Percentiles rank a stretch among this genome's conserved stretches.
Conservation (phyloP, 148 eudicot genomes). For the Cornus florida region DNA sequence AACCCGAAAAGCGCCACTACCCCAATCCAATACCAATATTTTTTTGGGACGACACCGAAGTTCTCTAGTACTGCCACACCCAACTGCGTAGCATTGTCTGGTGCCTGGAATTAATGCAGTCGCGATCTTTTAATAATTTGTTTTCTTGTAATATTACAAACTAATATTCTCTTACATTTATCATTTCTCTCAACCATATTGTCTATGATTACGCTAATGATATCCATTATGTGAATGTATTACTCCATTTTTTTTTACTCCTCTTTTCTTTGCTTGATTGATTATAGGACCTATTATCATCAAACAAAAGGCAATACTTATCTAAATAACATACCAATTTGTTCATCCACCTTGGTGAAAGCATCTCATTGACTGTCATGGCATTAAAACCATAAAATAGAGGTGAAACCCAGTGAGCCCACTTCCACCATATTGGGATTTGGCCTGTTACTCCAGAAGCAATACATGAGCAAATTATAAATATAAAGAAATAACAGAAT, state of each 20-base stretch:
- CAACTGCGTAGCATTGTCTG: constrained; percentile 5
- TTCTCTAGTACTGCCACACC: constrained; percentile 2
- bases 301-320: not conserved
- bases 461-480: not conserved
- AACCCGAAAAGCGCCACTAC: constrained; percentile 8
- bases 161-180: not conserved
- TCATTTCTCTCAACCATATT: no score
- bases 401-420: constrained; percentile 25
- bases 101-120: constrained; percentile 1
- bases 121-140: not conserved
- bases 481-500: no score
- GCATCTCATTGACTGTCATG: constrained; percentile 18
- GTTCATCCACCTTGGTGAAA: constrained; percentile 20
- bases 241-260: not conserved
- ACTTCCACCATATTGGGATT: constrained; percentile 22
- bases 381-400: constrained; percentile 11
- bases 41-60: not conserved
- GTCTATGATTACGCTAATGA: not conserved
- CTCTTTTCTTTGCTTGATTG: not conserved
- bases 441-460: not conserved
- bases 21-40: constrained; percentile 11
- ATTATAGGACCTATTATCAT: not conserved
- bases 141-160: not conserved
- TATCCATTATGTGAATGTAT: no score
- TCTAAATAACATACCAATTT: constrained; percentile 1